A percentile compares a stretch with the other conserved stretches of the same genome.
phyloP scores from a whole-genome alignment of 2,329 filamentous ascomycete genomes.

The Didymella arachidicola region DNA sequence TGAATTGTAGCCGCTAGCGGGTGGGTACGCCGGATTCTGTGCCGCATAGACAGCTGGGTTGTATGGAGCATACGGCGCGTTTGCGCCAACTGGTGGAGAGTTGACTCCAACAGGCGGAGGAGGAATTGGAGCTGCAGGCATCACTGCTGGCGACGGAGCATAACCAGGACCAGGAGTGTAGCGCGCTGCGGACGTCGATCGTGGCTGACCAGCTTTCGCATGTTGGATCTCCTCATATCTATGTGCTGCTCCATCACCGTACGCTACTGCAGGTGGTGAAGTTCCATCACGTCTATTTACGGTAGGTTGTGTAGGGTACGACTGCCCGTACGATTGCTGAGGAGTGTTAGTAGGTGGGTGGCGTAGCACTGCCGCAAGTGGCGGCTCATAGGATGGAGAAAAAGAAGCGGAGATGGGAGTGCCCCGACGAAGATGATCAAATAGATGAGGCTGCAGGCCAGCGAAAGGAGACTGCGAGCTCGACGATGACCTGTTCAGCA shows the following conservation, averaged over 20 bases:
- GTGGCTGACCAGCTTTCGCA: conserved; percentile 18
- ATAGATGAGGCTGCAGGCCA: conserved; percentile 27
- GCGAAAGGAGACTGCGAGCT: conserved; percentile 26
- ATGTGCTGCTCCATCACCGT: conserved; percentile 17
- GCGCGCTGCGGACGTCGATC: conserved; percentile 36
- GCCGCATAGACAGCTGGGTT: conserved; percentile 43
- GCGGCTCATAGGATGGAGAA: conserved; percentile 48
- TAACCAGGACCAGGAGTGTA: conserved; percentile 47
- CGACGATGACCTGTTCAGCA: conserved; percentile 33
- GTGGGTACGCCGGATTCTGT: conserved; percentile 28
- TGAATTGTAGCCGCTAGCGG: conserved; percentile 36
- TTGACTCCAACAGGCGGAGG: conserved; percentile 36
- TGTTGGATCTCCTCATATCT: conserved; percentile 18
- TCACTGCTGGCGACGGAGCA: conserved; percentile 39
- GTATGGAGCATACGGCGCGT: conserved; percentile 37
- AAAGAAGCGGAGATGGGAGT: conserved; percentile 44
- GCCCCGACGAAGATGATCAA: conserved; percentile 33
- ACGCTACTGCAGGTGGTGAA: conserved; percentile 19
- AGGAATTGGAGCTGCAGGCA: conserved; percentile 28
- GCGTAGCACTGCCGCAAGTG: conserved; percentile 44
- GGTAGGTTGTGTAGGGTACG: conserved; percentile 14
- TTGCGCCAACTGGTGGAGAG: conserved; percentile 13
- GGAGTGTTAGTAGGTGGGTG: conserved; percentile 45
- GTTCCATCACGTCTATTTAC: conserved; percentile 9
- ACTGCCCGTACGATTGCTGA: conserved; percentile 34